Evolutionary conservation across 805 yeast genomes (phyloP).

Genomic region (Barnettozyma populi): DNA sequence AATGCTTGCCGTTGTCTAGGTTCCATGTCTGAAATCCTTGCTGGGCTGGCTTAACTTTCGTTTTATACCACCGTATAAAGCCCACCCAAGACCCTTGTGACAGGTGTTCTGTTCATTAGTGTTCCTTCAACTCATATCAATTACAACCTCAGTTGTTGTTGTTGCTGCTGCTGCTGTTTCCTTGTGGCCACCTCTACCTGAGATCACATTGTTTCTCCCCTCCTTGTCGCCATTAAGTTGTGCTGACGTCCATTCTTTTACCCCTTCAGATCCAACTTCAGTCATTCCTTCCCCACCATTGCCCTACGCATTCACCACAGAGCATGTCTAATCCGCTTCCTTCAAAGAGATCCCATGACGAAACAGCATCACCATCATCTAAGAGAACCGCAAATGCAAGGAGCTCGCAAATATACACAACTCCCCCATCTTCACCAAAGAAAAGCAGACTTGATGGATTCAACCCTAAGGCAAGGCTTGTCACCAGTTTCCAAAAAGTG

Average conservation of each 20-base stretch:
- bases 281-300: conserved; percentile 2
- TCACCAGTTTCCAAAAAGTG: conserved; percentile 22
- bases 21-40: not conserved
- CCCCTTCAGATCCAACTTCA: conserved; percentile 5
- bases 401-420: conserved; percentile 7
- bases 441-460: conserved; percentile 10
- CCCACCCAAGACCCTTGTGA: not conserved
- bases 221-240: conserved; percentile 28
- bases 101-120: not conserved
- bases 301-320: not conserved
- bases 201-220: not conserved
- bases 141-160: not conserved
- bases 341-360: conserved; percentile 22
- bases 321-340: not conserved
- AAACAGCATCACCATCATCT: conserved; percentile 11
- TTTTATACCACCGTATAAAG: not conserved
- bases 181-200: not conserved
- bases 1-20: not conserved
- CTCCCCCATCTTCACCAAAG: conserved; percentile 19
- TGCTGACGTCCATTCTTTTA: conserved; percentile 29
- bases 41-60: not conserved
- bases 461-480: conserved; percentile 13
- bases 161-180: no score
- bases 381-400: conserved; percentile 17
- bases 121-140: not conserved